Evolutionary conservation across 352 stramenopile species (phyloP), one percentile per base, ranked within the genome.

Genomic region (Globisporangium megalacanthum): DNA sequence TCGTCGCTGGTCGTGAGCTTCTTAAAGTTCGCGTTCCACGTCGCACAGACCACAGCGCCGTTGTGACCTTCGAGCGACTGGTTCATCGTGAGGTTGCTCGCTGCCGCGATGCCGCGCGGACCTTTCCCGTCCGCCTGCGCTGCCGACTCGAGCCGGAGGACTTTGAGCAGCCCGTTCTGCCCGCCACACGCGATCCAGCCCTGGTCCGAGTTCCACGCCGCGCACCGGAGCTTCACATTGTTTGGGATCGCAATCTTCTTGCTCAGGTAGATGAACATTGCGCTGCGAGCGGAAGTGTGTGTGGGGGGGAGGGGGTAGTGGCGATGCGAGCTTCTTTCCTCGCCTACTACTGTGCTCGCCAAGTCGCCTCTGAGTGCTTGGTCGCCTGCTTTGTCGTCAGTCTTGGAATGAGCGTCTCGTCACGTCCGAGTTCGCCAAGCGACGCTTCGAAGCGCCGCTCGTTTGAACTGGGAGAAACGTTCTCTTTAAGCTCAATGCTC

Each of bases 211-310:
- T 97, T 98, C 92, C 93, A 98, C 33, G 87, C 77, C 36, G 94
- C 72, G 62, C 86, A 96, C 14, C 88, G 85, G 37, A 98, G 78
- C 73, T 93, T 89, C 42, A 93, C 78, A 56, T 94, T 92, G 70
- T 98, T 98, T 13, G 92, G 92, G 62, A 98, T 97, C 48, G 93
- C 91, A 59, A 97, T 96, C 77, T 95, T 98, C 76, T 98, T 97
- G 82, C 86, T 97, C 62, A 98, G 62, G 70, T 96, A 97, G 76
- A 97, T 95, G 64, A 96, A 97, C 92, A 98, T 98, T 59, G 57
- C 13, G n/a, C 31, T 22, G 42, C 19, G 5, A 36, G 7, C 20
- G 37, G 37, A n/a, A 14, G 9, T 44, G n/a, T n/a, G n/a, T n/a
- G n/a, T n/a, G n/a, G n/a, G n/a, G n/a, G n/a, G n/a, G n/a, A n/a